A percentile compares a stretch with the other conserved stretches of the same genome.
Conservation (phyloP, 1,284 basidiomycete species). For the Hemileia vastatrix region DNA sequence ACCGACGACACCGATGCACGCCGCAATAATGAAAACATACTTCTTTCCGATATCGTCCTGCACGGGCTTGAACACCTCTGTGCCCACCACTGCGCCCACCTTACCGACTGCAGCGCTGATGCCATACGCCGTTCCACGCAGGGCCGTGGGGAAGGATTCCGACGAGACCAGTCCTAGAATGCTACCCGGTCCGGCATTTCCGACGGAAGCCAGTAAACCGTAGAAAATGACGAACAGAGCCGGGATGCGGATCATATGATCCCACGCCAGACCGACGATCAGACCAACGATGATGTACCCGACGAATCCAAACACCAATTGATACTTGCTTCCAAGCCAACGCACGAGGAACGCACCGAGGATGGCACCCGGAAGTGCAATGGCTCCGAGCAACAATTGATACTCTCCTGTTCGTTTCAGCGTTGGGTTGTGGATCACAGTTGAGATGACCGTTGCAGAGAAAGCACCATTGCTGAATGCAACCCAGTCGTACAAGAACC, state of each 20-base stretch:
- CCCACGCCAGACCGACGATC: slow-evolving; percentile 59
- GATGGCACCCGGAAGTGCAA: slow-evolving; percentile 59
- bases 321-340: slow-evolving; percentile 44
- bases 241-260: slow-evolving; percentile 57
- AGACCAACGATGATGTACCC: slow-evolving; percentile 65
- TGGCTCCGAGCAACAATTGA: slow-evolving; percentile 58
- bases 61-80: slow-evolving; percentile 66
- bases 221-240: slow-evolving; percentile 58
- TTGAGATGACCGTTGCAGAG: slow-evolving; percentile 57
- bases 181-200: slow-evolving; percentile 64
- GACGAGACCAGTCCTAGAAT: slow-evolving; percentile 56
- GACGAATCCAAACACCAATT: slow-evolving; percentile 62
- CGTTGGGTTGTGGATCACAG: slow-evolving; percentile 52
- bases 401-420: slow-evolving; percentile 56
- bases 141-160: slow-evolving; percentile 59
- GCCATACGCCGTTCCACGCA: slow-evolving; percentile 62
- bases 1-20: slow-evolving; percentile 40
- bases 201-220: slow-evolving; percentile 59
- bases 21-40: slow-evolving; percentile 41
- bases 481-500: slow-evolving; percentile 66
- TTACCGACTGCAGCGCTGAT: slow-evolving; percentile 60
- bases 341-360: slow-evolving; percentile 59
- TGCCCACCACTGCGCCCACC: slow-evolving; percentile 64
- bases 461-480: slow-evolving; percentile 49
- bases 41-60: slow-evolving; percentile 50